Percentiles rank a stretch among this genome's conserved stretches.
These are phyloP conservation scores for Fusarium sp. DNA, from an alignment of 2,329 filamentous ascomycete genomes.

Conservation along the genomic window DNA sequence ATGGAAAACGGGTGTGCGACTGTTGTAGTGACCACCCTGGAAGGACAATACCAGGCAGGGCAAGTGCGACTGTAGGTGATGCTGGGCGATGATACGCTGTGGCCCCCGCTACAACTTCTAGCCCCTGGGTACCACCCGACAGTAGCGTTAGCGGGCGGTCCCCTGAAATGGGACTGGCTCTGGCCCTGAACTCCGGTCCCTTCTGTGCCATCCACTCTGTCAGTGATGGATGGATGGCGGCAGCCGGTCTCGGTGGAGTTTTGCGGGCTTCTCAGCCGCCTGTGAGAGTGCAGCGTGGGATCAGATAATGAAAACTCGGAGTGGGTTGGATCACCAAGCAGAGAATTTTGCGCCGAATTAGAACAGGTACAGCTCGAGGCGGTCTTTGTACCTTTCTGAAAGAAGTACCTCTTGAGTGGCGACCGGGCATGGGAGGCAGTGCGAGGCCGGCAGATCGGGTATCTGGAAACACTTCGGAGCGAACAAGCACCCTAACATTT, in stretches of 20 bases:
- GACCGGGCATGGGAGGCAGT: background rate
- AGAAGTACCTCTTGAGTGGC: slow-evolving; percentile 2
- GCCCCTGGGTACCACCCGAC: slow-evolving; percentile 3
- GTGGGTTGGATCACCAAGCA: slow-evolving; percentile 1
- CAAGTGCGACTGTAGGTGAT: slow-evolving; percentile 18
- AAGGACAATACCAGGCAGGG: slow-evolving; percentile 8
- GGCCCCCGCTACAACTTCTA: slow-evolving; percentile 8
- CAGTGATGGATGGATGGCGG: background rate
- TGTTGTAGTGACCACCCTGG: background rate
- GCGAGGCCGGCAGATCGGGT: slow-evolving; percentile 21
- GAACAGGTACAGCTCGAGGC: background rate
- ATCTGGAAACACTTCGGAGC: slow-evolving; percentile 18
- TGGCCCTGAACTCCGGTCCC: slow-evolving; percentile 9
- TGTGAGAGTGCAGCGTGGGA: slow-evolving; percentile 19
- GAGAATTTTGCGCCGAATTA: background rate
- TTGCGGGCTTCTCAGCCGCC: background rate
- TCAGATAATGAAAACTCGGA: slow-evolving; percentile 26
- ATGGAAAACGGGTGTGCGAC: background rate
- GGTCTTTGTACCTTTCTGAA: background rate
- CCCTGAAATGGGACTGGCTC: slow-evolving; percentile 28
- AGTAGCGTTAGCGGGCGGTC: slow-evolving; percentile 29
- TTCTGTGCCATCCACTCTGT: background rate
- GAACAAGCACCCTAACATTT: slow-evolving; percentile 16
- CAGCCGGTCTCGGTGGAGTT: slow-evolving; percentile 19
- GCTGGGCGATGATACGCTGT: slow-evolving; percentile 25